These are phyloP conservation scores for Protostelium mycophagum DNA, from an alignment of 78 protist species.

Conservation along the genomic window DNA sequence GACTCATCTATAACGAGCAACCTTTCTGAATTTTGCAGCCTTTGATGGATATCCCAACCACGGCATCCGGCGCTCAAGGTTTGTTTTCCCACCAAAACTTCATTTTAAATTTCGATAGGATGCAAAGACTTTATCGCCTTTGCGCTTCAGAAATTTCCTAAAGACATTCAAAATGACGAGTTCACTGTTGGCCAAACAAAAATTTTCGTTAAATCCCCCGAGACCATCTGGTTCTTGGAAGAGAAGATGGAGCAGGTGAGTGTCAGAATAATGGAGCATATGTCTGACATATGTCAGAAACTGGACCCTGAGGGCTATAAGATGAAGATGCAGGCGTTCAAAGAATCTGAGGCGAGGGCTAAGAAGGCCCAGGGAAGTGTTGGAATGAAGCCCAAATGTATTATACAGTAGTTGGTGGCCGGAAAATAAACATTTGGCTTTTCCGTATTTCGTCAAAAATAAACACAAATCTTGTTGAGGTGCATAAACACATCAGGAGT, in stretches of 20 bases:
- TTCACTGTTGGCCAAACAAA: slow-evolving; percentile 64
- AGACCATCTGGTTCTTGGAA: slow-evolving; percentile 59
- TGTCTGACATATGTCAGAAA: no score
- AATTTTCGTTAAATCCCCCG: slow-evolving; percentile 54
- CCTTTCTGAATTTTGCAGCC: neutral
- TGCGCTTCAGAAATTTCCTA: neutral
- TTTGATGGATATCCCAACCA: neutral
- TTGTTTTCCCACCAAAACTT: neutral
- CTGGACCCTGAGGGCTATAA: slow-evolving; percentile 66
- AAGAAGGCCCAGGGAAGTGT: slow-evolving; percentile 41
- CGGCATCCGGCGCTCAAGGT: neutral
- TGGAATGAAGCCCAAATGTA: slow-evolving; percentile 45
- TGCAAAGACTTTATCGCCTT: slow-evolving; percentile 39
- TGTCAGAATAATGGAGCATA: no score
- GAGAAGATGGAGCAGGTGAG: slow-evolving; percentile 45
- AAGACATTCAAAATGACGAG: slow-evolving; percentile 37
- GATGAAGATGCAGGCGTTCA: slow-evolving; percentile 37
- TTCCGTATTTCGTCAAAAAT: no score
- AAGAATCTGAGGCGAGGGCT: slow-evolving; percentile 58
- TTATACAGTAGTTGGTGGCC: slow-evolving; percentile 37
- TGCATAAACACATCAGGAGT: no score
- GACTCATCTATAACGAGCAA: neutral
- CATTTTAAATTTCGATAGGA: neutral
- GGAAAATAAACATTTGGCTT: no score
- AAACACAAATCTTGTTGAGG: no score